phyloP scores from a whole-genome alignment of 306 rosid genomes.

The Hylodesmum podocarpum region DNA sequence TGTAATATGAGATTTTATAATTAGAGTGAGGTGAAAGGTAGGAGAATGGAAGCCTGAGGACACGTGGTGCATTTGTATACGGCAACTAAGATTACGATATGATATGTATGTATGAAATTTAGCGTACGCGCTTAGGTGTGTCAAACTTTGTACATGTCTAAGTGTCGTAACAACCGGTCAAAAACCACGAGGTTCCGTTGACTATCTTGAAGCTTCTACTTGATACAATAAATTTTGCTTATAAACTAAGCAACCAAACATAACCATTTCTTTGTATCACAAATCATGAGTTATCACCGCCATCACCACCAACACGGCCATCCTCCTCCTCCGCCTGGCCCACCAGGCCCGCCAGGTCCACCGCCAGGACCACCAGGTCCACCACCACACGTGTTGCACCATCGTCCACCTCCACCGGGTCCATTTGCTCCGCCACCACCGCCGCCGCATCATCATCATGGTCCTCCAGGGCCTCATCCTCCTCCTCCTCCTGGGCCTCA shows the following conservation, averaged over 20 bases:
- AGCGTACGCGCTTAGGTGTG: too few species aligned
- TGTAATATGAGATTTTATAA: too few species aligned
- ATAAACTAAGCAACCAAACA: background rate
- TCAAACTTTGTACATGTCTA: too few species aligned
- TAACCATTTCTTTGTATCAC: background rate
- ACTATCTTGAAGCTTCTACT: background rate
- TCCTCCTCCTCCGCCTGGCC: background rate
- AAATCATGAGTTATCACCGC: constrained; percentile 11
- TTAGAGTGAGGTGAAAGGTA: too few species aligned
- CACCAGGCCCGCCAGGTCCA: background rate
- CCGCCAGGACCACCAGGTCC: constrained; percentile 6
- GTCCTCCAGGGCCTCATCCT: background rate
- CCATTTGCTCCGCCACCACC: constrained; percentile 21
- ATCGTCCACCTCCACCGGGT: constrained; percentile 1
- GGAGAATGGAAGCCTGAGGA: too few species aligned
- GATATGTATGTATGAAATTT: too few species aligned
- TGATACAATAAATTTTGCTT: background rate
- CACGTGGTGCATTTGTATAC: too few species aligned
- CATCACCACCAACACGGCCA: background rate
- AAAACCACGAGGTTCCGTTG: too few species aligned
- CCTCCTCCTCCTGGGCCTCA: constrained; percentile 14
- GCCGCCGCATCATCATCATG: background rate
- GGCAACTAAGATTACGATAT: too few species aligned
- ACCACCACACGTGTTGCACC: constrained; percentile 16
- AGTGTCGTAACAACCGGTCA: too few species aligned